Percentiles rank a stretch among this genome's conserved stretches.
Evolutionary conservation across 345 rosid species (phyloP).

Genomic region (Erodium maritimum): DNA sequence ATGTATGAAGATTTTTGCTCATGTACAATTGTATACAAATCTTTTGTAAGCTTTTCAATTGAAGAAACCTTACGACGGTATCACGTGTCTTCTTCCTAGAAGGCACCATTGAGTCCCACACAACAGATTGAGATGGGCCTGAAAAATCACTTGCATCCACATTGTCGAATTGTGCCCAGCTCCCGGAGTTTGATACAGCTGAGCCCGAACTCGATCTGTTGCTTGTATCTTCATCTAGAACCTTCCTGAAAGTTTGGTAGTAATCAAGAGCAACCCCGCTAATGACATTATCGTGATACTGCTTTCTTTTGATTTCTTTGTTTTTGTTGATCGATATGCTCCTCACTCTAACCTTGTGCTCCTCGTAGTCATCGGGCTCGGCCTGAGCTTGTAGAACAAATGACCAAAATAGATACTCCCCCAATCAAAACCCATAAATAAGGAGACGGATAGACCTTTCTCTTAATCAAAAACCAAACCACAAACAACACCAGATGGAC

Average conservation of each 20-base stretch:
- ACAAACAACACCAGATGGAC: too few relatives aligned
- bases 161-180: constrained; percentile 78
- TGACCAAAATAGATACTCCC: too few relatives aligned
- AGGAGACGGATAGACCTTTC: too few relatives aligned
- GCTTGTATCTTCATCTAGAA: constrained; percentile 69
- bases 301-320: constrained; percentile 80
- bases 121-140: constrained; percentile 86
- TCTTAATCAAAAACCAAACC: too few relatives aligned
- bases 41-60: constrained; percentile 87
- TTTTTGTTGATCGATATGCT: constrained; percentile 40
- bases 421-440: too few relatives aligned
- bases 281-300: constrained; percentile 31
- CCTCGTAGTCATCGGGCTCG: constrained; percentile 50
- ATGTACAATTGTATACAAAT: constrained; percentile 70
- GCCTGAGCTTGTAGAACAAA: constrained; percentile 60
- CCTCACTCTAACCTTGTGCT: constrained; percentile 47
- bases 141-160: constrained; percentile 63
- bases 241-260: constrained; percentile 37
- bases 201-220: constrained; percentile 97
- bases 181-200: constrained; percentile 88
- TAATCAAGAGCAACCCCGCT: constrained; percentile 36
- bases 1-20: constrained; percentile 87
- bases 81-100: constrained; percentile 77
- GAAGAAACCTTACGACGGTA: constrained; percentile 74
- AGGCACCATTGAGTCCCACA: constrained; percentile 85